phyloP scores from a whole-genome alignment of 2,329 filamentous ascomycete genomes.

The Penicillium sp. region DNA sequence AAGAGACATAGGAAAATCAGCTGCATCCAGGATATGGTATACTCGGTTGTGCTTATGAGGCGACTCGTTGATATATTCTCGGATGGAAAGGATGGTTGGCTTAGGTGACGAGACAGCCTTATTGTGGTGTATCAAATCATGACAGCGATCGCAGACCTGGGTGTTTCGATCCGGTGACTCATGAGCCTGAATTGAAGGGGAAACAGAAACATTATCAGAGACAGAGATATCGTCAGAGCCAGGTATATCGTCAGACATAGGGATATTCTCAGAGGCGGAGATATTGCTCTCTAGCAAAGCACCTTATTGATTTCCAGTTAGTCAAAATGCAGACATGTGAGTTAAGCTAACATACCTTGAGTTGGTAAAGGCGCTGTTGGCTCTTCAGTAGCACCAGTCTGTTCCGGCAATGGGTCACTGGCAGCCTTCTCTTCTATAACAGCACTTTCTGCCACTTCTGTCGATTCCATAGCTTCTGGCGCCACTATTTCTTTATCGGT shows the following conservation, averaged over 20 bases:
- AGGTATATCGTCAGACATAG: no score
- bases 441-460: neutral
- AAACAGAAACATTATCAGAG: no score
- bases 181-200: conserved; percentile 20
- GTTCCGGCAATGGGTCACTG: neutral
- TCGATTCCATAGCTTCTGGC: conserved; percentile 17
- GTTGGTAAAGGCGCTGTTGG: conserved; percentile 13
- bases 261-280: neutral
- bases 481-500: conserved; percentile 7
- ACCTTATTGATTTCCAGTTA: conserved; percentile 16
- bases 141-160: conserved; percentile 78
- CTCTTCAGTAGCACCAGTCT: neutral
- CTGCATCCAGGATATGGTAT: conserved; percentile 92
- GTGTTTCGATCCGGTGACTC: conserved; percentile 15
- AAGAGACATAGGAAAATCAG: conserved; percentile 94
- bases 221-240: no score
- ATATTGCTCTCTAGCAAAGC: conserved; percentile 23
- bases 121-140: conserved; percentile 75
- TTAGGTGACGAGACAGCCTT: conserved; percentile 71
- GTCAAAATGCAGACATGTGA: neutral
- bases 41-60: conserved; percentile 90
- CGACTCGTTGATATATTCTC: conserved; percentile 82
- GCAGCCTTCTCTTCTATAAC: neutral
- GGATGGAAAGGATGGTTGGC: conserved; percentile 77
- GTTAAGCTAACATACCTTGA: conserved; percentile 6